phyloP scores from a whole-genome alignment of 768 basidiomycete genomes.

The Hericium coralloides region DNA sequence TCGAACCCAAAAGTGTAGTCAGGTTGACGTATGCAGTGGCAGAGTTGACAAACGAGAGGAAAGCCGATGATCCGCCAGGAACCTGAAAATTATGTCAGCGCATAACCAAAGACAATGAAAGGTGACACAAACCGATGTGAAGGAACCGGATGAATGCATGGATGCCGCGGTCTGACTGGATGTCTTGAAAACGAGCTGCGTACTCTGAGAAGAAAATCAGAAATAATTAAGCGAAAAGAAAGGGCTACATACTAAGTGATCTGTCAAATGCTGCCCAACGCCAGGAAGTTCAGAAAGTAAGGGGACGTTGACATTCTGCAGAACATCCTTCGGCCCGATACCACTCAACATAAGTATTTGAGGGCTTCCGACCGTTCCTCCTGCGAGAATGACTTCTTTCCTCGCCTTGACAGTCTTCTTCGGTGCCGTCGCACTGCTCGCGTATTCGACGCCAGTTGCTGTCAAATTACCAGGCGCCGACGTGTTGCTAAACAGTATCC shows the following conservation, averaged over 20 bases:
- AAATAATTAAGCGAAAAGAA: neutral
- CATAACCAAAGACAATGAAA: neutral
- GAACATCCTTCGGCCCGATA: slow-evolving; percentile 45
- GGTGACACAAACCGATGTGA: neutral
- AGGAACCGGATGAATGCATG: neutral
- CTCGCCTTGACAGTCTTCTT: slow-evolving; percentile 40
- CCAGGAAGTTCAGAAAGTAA: slow-evolving; percentile 43
- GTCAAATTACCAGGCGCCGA: slow-evolving; percentile 25
- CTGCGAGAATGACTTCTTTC: slow-evolving; percentile 48
- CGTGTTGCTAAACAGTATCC: slow-evolving; percentile 32
- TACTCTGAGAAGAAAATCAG: slow-evolving; percentile 18
- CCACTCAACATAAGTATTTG: slow-evolving; percentile 50
- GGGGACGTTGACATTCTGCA: slow-evolving; percentile 35
- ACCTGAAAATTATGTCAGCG: slow-evolving; percentile 6
- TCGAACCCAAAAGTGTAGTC: slow-evolving; percentile 32
- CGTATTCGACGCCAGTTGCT: slow-evolving; percentile 42
- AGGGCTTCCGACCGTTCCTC: slow-evolving; percentile 43
- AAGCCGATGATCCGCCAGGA: slow-evolving; percentile 20
- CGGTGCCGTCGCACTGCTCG: slow-evolving; percentile 22
- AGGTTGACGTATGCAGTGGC: slow-evolving; percentile 54
- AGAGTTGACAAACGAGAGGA: slow-evolving; percentile 53
- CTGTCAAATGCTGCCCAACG: slow-evolving; percentile 53
- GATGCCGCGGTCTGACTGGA: slow-evolving; percentile 28
- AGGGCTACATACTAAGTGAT: slow-evolving; percentile 35
- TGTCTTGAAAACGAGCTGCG: slow-evolving; percentile 30